phyloP scores from a whole-genome alignment of 805 yeast genomes.

The Candida germanica region DNA sequence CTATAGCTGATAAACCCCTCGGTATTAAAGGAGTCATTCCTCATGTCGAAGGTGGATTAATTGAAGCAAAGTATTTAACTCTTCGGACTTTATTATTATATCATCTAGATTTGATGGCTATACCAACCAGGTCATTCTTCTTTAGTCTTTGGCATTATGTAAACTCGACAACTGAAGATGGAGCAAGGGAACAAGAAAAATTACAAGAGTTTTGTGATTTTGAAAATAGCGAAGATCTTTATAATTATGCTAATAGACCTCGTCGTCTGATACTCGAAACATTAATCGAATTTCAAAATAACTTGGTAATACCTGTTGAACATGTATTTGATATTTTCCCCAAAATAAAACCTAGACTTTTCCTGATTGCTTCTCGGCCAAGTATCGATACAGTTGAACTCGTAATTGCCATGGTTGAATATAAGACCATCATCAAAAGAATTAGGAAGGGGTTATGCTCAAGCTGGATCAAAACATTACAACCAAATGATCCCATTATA shows the following conservation, averaged over 20 bases:
- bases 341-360: constrained; percentile 71
- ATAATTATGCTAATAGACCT: constrained; percentile 90
- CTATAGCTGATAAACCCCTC: constrained; percentile 62
- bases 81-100: constrained; percentile 68
- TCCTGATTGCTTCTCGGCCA: constrained; percentile 75
- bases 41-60: constrained; percentile 57
- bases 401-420: constrained; percentile 81
- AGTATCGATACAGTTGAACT: constrained; percentile 49
- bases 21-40: constrained; percentile 34
- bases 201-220: constrained; percentile 68
- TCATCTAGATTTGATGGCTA: constrained; percentile 77
- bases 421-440: constrained; percentile 74
- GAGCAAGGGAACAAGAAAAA: constrained; percentile 71
- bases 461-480: constrained; percentile 58
- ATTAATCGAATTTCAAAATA: constrained; percentile 72
- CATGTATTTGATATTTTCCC: constrained; percentile 80
- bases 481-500: constrained; percentile 46
- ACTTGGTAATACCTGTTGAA: constrained; percentile 68
- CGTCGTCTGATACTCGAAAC: constrained; percentile 84
- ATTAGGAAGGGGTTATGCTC: constrained; percentile 82
- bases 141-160: constrained; percentile 66
- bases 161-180: constrained; percentile 46
- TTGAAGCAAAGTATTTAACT: constrained; percentile 50
- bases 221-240: constrained; percentile 77
- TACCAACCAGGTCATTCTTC: constrained; percentile 85